These are phyloP conservation scores for Leishmania braziliensis DNA, from an alignment of 208 protist genomes.

Conservation along the genomic window DNA sequence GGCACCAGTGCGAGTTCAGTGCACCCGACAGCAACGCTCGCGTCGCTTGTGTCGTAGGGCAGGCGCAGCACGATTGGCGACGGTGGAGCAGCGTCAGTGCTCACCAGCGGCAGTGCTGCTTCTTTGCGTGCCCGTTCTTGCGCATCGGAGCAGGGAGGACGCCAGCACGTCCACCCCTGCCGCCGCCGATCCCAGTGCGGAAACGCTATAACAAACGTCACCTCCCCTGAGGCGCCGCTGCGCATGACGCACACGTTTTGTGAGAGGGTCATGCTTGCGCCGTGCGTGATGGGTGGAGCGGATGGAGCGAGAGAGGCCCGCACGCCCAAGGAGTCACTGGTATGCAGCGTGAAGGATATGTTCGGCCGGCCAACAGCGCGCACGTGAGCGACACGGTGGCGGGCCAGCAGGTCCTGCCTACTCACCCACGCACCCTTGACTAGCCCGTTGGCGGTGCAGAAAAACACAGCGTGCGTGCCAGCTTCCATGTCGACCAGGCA, in stretches of 20 bases:
- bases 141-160: slow-evolving; percentile 2
- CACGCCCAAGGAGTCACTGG: slow-evolving; percentile 22
- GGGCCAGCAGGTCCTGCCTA: slow-evolving; percentile 74
- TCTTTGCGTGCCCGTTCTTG: slow-evolving; percentile 10
- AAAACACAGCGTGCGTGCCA: slow-evolving; percentile 66
- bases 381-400: slow-evolving; percentile 31
- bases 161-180: slow-evolving; percentile 61
- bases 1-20: slow-evolving; percentile 66
- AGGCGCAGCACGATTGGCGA: slow-evolving; percentile 62
- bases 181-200: slow-evolving; percentile 54
- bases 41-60: slow-evolving; percentile 56
- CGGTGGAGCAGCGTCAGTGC: slow-evolving; percentile 39
- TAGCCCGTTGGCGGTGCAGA: slow-evolving; percentile 49
- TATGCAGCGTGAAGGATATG: slow-evolving; percentile 34
- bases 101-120: slow-evolving; percentile 44
- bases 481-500: slow-evolving; percentile 68
- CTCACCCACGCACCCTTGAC: slow-evolving; percentile 55
- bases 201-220: slow-evolving; percentile 59
- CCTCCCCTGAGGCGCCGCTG: slow-evolving; percentile 34
- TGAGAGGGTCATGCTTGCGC: slow-evolving; percentile 37
- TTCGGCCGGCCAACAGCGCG: slow-evolving; percentile 3
- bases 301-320: slow-evolving; percentile 26
- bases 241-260: slow-evolving; percentile 69
- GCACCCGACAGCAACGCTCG: slow-evolving; percentile 60
- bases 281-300: slow-evolving; percentile 39